Evolutionary conservation across 441 rosid genomes (phyloP), one percentile per base, ranked within the genome.

Genomic region (Biscutella laevigata): DNA sequence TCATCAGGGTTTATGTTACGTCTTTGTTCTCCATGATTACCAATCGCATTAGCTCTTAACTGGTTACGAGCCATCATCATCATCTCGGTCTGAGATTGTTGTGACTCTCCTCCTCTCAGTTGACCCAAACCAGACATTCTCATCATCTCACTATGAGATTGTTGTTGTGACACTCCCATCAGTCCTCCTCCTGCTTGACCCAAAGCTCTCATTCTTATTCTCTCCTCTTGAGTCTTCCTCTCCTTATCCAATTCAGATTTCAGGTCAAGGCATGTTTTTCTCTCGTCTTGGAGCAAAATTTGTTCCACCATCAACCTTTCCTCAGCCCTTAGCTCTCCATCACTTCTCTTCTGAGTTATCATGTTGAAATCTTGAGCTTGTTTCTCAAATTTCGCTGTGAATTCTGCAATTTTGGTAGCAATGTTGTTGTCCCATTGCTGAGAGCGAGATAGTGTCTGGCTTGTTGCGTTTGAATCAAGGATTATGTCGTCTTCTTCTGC

Each of bases 401-500:
- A 92, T 53, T 88, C 95, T 0, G 85, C 88, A 1, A 86, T 95
- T 77, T 88, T 86, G 39, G 82, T 81, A 2, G 94, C 97, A 41
- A 82, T 88, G 62, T 84, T 86, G 71, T 78, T 66, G 67, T 88
- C 95, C 96, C 95, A 86, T 62, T 80, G 92, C 70, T 86, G 98
- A 29, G 75, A 72, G 3, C 95, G 94, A 19, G 96, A 77, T 50
- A 78, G 78, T 71, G 79, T 60, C 75, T 74, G 77, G 26, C 95
- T 84, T 2, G 91, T 77, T 47, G 91, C 68, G 68, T 88, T 95
- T 10, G 95, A 80, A 67, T 92, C 84, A 20, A 92, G 82, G 59
- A 92, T 83, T 47, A 73, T 82, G 53, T 86, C 96, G 35, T 92
- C 96, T 63, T 88, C 98, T 49, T 88, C 98, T 3, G 96, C 95